Percentiles rank a stretch among this genome's conserved stretches.
These are phyloP conservation scores for Picea glauca DNA, from an alignment of 75 land plant species.

Conservation along the genomic window DNA sequence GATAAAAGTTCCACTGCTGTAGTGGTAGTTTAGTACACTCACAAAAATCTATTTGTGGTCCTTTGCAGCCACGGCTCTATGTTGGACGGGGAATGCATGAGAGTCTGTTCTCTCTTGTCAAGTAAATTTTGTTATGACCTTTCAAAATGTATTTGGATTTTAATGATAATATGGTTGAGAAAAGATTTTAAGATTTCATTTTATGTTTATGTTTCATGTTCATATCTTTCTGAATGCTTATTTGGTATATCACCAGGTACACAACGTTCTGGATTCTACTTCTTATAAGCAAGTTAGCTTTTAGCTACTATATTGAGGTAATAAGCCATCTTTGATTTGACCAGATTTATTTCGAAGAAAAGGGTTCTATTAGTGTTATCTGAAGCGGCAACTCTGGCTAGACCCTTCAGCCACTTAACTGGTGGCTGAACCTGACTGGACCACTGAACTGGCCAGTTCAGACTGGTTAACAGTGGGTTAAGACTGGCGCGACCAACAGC, in stretches of 20 bases:
- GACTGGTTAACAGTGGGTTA: too few species aligned
- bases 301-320: constrained; percentile 90
- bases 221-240: background rate
- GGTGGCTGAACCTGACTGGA: too few species aligned
- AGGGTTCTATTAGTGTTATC: too few species aligned
- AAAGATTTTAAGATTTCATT: background rate
- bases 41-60: background rate
- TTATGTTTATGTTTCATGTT: background rate
- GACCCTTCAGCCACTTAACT: too few species aligned
- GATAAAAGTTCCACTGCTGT: too few species aligned
- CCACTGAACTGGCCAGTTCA: too few species aligned
- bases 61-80: constrained; percentile 73
- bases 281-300: constrained; percentile 66
- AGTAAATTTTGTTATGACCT: constrained; percentile 30
- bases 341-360: background rate
- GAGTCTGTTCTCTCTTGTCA: constrained; percentile 55
- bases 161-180: background rate
- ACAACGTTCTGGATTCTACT: constrained; percentile 74
- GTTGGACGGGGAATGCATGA: constrained; percentile 99
- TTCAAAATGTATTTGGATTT: background rate
- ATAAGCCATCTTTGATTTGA: background rate
- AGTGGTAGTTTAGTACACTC: too few species aligned
- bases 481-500: too few species aligned
- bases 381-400: too few species aligned
- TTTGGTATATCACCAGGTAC: constrained; percentile 50